A percentile compares a stretch with the other conserved stretches of the same genome.
phyloP scores from a whole-genome alignment of 1,284 basidiomycete genomes.

The Taiwanofungus camphoratus region DNA sequence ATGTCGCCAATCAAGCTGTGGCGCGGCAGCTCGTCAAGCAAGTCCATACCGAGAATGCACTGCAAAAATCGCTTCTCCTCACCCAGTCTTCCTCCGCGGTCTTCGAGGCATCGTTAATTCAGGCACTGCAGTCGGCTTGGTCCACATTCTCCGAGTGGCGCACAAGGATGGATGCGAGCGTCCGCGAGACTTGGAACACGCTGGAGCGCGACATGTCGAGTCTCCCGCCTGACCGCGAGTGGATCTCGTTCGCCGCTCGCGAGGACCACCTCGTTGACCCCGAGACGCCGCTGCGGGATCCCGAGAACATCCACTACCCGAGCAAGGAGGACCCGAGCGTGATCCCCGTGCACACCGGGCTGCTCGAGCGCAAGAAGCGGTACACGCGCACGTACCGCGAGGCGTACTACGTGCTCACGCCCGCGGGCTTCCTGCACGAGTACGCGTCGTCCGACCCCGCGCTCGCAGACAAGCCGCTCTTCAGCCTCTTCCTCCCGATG shows the following conservation, averaged over 20 bases:
- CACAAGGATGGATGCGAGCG: slow-evolving; percentile 73
- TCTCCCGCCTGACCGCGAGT: slow-evolving; percentile 90
- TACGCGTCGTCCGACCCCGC: slow-evolving; percentile 79
- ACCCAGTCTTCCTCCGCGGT: slow-evolving; percentile 98
- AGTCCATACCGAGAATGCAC: slow-evolving; percentile 95
- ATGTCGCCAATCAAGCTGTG: slow-evolving; percentile 77
- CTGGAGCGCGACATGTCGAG: slow-evolving; percentile 80
- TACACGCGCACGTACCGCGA: slow-evolving; percentile 91
- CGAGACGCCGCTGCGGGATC: slow-evolving; percentile 87
- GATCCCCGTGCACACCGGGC: slow-evolving; percentile 83
- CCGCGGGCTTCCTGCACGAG: slow-evolving; percentile 94
- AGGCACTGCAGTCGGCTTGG: slow-evolving; percentile 95
- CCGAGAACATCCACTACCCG: slow-evolving; percentile 81
- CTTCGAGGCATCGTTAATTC: slow-evolving; percentile 96
- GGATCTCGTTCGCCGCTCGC: slow-evolving; percentile 94
- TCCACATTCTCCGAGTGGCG: slow-evolving; percentile 98
- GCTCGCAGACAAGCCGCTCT: slow-evolving; percentile 65
- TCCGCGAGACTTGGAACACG: slow-evolving; percentile 77
- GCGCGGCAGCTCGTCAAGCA: slow-evolving; percentile 87
- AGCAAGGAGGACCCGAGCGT: slow-evolving; percentile 92
- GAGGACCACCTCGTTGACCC: slow-evolving; percentile 96
- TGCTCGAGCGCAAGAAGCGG: slow-evolving; percentile 95
- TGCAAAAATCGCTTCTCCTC: slow-evolving; percentile 98
- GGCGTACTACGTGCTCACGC: slow-evolving; percentile 89
- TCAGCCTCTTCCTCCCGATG: slow-evolving; percentile 89